A percentile compares a stretch with the other conserved stretches of the same genome.
phyloP scores from a whole-genome alignment of 768 basidiomycete species.

The Macrolepiota fuliginosa region DNA sequence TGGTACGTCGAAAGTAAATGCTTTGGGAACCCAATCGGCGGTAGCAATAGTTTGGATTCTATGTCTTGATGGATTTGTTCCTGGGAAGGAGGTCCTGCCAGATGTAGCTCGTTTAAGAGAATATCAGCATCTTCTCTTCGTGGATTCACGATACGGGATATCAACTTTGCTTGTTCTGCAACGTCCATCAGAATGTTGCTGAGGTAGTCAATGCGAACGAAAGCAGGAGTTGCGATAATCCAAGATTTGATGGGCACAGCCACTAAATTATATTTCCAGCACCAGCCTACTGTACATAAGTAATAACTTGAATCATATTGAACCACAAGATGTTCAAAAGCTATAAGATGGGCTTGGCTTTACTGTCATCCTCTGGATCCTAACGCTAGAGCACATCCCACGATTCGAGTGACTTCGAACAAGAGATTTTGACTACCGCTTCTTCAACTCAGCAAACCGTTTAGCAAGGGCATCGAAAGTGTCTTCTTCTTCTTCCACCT shows the following conservation, averaged over 20 bases:
- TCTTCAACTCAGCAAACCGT: constrained; percentile 87
- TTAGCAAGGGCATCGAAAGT: constrained; percentile 66
- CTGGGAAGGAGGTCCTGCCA: constrained; percentile 54
- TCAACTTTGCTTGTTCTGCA: constrained; percentile 29
- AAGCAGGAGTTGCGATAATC: not conserved
- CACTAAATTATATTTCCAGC: not conserved
- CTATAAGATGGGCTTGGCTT: no score
- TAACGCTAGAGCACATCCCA: no score
- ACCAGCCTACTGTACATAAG: no score
- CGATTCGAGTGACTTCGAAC: not conserved
- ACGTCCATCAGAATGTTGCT: constrained; percentile 27
- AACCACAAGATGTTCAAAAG: no score
- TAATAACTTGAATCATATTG: no score
- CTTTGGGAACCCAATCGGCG: constrained; percentile 59
- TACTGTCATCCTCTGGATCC: no score
- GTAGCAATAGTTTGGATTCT: constrained; percentile 72
- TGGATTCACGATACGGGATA: constrained; percentile 49
- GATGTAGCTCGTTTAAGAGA: constrained; percentile 55
- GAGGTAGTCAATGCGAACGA: not conserved
- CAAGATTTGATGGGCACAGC: constrained; percentile 7
- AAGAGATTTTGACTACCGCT: constrained; percentile 43
- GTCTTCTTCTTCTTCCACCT: constrained; percentile 52
- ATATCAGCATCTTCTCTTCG: constrained; percentile 32
- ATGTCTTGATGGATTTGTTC: constrained; percentile 65
- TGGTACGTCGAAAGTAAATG: constrained; percentile 83